Evolutionary conservation across 192 early-diverging fungal species (phyloP), one percentile per base, ranked within the genome.

Genomic region (Backusella sp.): DNA sequence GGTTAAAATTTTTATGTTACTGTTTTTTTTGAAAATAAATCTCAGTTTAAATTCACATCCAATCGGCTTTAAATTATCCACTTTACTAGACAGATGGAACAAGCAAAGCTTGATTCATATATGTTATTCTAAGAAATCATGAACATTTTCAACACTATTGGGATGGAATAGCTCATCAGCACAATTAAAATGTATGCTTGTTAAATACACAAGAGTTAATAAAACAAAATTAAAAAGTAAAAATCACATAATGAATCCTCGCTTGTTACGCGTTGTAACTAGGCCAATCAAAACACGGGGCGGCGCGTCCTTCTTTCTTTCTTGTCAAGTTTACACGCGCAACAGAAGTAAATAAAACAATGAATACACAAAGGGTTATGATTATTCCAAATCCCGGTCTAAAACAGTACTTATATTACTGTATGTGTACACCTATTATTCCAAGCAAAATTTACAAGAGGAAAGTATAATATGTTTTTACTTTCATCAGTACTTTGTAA

Each of bases 1-100:
- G 56, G 56, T 28, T 62, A 62, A 62, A 62, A 62, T 12, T 62
- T 62, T 62, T 23, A 26, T 62, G 56, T 62, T 62, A 62, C 56
- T 62, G 56, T 23, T 62, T 62, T 62, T 59, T 59, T 59, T 26
- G 0, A 59, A 59, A 59, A 28, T 39, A 12, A 62, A 62, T 26
- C 56, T 62, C 56, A 62, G 56, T 28, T 62, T 62, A 62, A 62
- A 62, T 28, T 62, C 12, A 14, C 26, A 62, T 4, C 56, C 56
- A 62, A 62, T 62, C 56, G 56, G 56, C 21, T 62, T 62, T 62
- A 28, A 28, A 26, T 28, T 11, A 28, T 4, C 12, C 9, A 14
- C 11, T 19, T 2, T 26, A 28, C 2, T 59, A 28, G 56, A 59
- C 56, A 59, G 56, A 21, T 56, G n/a, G 19, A 59, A 59, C n/a